phyloP scores from a whole-genome alignment of 495 filamentous ascomycete species.

The Polyplosphaeria fusca region DNA sequence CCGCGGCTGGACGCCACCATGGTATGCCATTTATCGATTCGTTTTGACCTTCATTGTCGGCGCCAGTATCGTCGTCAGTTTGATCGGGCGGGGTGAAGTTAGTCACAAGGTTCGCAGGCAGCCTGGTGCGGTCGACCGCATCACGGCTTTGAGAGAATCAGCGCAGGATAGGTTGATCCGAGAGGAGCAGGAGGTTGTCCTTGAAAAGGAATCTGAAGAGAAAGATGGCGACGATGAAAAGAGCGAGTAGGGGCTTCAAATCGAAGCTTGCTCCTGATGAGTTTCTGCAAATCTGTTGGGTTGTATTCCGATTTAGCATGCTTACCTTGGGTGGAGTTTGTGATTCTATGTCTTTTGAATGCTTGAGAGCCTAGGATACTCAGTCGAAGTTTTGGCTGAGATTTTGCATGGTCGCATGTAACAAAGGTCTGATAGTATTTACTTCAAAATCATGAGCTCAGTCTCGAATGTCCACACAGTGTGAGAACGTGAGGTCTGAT shows the following conservation, averaged over 20 bases:
- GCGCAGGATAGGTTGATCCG: constrained; percentile 11
- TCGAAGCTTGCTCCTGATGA: no score
- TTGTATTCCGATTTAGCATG: no score
- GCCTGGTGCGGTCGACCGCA: constrained; percentile 56
- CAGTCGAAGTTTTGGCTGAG: no score
- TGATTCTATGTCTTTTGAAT: no score
- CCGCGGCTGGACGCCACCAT: constrained; percentile 79
- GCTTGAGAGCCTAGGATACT: no score
- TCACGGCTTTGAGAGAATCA: constrained; percentile 40
- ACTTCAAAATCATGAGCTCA: no score
- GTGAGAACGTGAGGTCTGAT: no score
- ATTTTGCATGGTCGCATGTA: no score
- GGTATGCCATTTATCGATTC: constrained; percentile 94
- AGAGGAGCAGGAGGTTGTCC: constrained; percentile 14
- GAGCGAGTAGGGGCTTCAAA: background rate
- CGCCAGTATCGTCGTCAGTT: constrained; percentile 74
- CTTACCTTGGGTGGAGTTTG: no score
- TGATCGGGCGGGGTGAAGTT: constrained; percentile 85
- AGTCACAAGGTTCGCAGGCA: constrained; percentile 51
- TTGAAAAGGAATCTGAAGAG: constrained; percentile 8
- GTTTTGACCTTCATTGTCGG: constrained; percentile 93
- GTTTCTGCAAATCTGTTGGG: no score
- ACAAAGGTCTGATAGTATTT: no score
- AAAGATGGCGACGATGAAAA: background rate
- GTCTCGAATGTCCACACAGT: no score